These are phyloP conservation scores for Trypanosoma boissoni DNA, from an alignment of 208 protist species.

Conservation along the genomic window DNA sequence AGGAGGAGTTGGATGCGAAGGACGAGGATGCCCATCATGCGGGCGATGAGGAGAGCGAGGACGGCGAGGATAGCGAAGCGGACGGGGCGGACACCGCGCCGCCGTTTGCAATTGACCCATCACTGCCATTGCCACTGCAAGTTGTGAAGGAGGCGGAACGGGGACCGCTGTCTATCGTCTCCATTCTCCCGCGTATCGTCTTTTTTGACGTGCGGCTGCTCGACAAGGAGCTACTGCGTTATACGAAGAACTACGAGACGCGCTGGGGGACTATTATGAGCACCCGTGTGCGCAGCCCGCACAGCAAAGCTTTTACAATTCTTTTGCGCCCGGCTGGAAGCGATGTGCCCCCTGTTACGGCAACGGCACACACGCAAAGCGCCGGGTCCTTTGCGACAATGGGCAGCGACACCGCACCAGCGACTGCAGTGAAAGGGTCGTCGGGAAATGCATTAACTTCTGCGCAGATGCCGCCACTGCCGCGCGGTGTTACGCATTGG, in stretches of 20 bases:
- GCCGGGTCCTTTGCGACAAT: no score
- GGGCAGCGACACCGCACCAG: no score
- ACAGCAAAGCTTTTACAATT: constrained; percentile 41
- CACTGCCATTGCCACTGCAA: constrained; percentile 50
- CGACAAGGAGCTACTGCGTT: constrained; percentile 16
- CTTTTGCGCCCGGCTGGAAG: constrained; percentile 26
- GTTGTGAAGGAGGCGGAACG: constrained; percentile 55
- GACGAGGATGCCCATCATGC: not conserved
- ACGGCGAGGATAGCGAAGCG: not conserved
- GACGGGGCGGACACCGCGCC: constrained; percentile 10
- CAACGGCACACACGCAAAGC: no score
- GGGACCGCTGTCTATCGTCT: constrained; percentile 38
- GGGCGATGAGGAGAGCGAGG: constrained; percentile 2
- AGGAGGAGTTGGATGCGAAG: not conserved
- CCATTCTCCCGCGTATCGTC: constrained; percentile 35
- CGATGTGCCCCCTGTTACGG: not conserved
- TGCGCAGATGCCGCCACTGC: constrained; percentile 1
- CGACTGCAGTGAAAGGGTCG: not conserved
- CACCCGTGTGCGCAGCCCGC: constrained; percentile 22
- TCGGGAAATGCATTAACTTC: not conserved
- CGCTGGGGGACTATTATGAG: constrained; percentile 38
- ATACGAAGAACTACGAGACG: constrained; percentile 34
- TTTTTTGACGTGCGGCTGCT: constrained; percentile 24
- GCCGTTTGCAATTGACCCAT: constrained; percentile 33
- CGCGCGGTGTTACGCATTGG: constrained; percentile 53